phyloP scores from a whole-genome alignment of 1,284 basidiomycete species.

The Sphaerobolus stellatus region DNA sequence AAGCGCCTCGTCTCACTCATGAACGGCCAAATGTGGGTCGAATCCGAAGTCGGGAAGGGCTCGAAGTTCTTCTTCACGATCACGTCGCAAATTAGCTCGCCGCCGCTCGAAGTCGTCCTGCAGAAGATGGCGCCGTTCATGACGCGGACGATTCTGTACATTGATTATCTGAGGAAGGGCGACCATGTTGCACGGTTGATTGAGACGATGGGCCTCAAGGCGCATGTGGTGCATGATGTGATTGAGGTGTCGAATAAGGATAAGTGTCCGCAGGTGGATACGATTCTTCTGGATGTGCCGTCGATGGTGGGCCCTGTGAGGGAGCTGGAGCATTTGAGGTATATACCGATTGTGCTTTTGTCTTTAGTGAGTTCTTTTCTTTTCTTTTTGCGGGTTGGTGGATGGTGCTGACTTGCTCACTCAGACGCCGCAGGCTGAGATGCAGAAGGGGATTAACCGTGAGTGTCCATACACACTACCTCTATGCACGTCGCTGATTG shows the following conservation, averaged over 20 bases:
- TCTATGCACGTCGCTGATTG: neutral
- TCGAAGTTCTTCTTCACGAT: slow-evolving; percentile 98
- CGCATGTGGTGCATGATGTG: slow-evolving; percentile 77
- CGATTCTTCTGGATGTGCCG: slow-evolving; percentile 92
- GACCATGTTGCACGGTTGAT: slow-evolving; percentile 81
- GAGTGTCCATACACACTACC: slow-evolving; percentile 43
- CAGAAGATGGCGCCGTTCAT: slow-evolving; percentile 77
- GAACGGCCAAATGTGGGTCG: slow-evolving; percentile 99
- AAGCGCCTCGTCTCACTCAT: slow-evolving; percentile 96
- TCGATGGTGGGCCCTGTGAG: slow-evolving; percentile 81
- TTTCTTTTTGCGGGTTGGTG: neutral
- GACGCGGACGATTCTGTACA: slow-evolving; percentile 82
- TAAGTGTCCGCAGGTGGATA: slow-evolving; percentile 88
- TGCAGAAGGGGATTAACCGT: slow-evolving; percentile 73
- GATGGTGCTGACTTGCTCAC: slow-evolving; percentile 4
- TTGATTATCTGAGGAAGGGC: slow-evolving; percentile 81
- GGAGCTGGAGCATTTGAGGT: slow-evolving; percentile 92
- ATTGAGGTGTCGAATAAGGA: slow-evolving; percentile 79
- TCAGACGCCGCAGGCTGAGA: slow-evolving; percentile 24
- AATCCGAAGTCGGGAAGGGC: slow-evolving; percentile 88
- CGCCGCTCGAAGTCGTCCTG: slow-evolving; percentile 69
- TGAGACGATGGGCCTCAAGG: slow-evolving; percentile 78
- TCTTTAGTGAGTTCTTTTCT: slow-evolving; percentile 55
- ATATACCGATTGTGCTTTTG: slow-evolving; percentile 96
- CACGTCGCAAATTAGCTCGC: slow-evolving; percentile 77